Evolutionary conservation across 768 basidiomycete genomes (phyloP).

Genomic region (Suillus paluster): DNA sequence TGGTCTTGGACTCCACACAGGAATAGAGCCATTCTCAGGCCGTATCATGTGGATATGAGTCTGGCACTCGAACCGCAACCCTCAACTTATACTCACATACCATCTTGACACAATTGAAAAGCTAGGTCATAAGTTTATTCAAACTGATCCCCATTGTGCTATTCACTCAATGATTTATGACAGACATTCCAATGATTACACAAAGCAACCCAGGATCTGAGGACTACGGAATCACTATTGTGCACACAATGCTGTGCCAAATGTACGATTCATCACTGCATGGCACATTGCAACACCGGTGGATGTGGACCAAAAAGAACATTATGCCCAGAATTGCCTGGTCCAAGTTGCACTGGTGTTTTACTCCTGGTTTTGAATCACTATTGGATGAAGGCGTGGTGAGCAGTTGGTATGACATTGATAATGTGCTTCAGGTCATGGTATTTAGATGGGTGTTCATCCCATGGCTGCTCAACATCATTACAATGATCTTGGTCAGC

Average conservation of each 20-base stretch:
- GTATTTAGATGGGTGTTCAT: too few relatives aligned
- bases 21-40: slow-evolving; percentile 25
- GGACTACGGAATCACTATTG: slow-evolving; percentile 51
- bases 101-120: slow-evolving; percentile 19
- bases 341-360: too few relatives aligned
- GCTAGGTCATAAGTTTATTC: slow-evolving; percentile 19
- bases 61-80: slow-evolving; percentile 32
- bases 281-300: too few relatives aligned
- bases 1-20: slow-evolving; percentile 37
- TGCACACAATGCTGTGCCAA: slow-evolving; percentile 44
- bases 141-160: slow-evolving; percentile 1
- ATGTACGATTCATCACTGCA: slow-evolving; percentile 42
- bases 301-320: too few relatives aligned
- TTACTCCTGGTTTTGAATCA: too few relatives aligned
- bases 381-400: too few relatives aligned
- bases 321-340: too few relatives aligned
- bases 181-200: slow-evolving; percentile 43
- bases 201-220: slow-evolving; percentile 49
- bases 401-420: too few relatives aligned
- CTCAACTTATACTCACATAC: slow-evolving; percentile 21
- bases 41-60: slow-evolving; percentile 26
- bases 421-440: too few relatives aligned
- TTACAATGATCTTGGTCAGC: slow-evolving; percentile 29
- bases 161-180: slow-evolving; percentile 3
- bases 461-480: too few relatives aligned